Conservation (phyloP, 2,329 filamentous ascomycete genomes). For the Colletotrichum sojae region DNA sequence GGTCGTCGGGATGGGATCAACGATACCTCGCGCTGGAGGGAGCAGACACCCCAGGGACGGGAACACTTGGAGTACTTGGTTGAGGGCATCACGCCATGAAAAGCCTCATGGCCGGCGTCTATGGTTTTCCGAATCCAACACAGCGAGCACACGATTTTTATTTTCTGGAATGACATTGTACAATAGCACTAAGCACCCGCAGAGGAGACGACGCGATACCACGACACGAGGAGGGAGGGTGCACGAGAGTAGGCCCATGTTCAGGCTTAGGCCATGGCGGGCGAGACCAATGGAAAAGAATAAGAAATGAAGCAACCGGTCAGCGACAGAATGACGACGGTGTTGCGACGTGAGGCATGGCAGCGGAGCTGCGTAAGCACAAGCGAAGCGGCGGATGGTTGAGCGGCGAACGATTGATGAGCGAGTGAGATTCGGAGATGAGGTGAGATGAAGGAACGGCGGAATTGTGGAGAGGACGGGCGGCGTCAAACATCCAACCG, state of each 20-base stretch:
- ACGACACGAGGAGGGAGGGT: constrained; percentile 14
- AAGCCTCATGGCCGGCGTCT: constrained; percentile 36
- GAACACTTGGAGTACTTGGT: constrained; percentile 32
- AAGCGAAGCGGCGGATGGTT: constrained; percentile 7
- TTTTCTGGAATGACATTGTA: constrained; percentile 38
- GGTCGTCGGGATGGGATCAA: constrained; percentile 30
- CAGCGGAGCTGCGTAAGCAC: neutral
- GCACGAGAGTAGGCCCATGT: neutral
- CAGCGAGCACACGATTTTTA: constrained; percentile 35
- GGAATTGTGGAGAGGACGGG: constrained; percentile 20
- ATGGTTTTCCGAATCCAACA: constrained; percentile 32
- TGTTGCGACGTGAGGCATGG: constrained; percentile 3
- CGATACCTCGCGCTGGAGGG: constrained; percentile 23
- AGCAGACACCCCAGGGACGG: constrained; percentile 9
- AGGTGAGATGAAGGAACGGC: constrained; percentile 29
- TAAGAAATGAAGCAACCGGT: neutral
- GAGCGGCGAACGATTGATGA: neutral
- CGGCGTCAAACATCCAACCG: constrained; percentile 36
- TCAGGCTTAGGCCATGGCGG: too few relatives aligned
- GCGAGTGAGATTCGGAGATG: constrained; percentile 1
- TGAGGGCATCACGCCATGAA: constrained; percentile 37
- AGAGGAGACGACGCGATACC: constrained; percentile 22
- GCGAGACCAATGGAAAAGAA: constrained; percentile 3
- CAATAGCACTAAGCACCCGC: constrained; percentile 25
- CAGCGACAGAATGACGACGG: neutral